phyloP scores from a whole-genome alignment of 169 alveolate genomes.

The Plasmodium fragile region DNA sequence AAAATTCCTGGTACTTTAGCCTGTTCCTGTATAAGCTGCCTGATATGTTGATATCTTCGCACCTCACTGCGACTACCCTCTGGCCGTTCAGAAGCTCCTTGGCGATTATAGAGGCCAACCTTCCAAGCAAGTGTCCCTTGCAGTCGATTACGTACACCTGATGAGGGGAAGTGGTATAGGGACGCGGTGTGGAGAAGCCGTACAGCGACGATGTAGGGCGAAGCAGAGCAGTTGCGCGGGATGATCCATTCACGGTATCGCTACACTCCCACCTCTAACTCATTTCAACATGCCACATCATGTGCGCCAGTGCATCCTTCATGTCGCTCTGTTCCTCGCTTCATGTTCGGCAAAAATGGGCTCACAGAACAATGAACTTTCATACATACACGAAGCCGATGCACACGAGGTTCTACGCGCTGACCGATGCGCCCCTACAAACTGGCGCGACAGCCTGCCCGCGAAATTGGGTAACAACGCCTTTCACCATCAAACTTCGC shows the following conservation, averaged over 20 bases:
- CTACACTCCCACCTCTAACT: background rate
- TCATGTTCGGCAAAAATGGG: background rate
- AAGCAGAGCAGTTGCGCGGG: background rate
- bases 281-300: background rate
- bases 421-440: background rate
- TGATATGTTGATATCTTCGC: constrained; percentile 97
- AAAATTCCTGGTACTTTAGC: constrained; percentile 95
- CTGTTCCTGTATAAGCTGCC: constrained; percentile 96
- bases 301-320: background rate
- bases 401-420: background rate
- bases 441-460: background rate
- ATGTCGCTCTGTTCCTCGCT: background rate
- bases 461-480: background rate
- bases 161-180: background rate
- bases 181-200: background rate
- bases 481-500: background rate
- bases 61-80: constrained; percentile 96
- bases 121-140: constrained; percentile 98
- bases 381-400: background rate
- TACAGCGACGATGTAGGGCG: background rate
- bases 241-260: background rate
- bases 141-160: constrained; percentile 96
- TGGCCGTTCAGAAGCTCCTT: constrained; percentile 98
- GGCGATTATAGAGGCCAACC: constrained; percentile 99
- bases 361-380: background rate